Percentiles rank a stretch among this genome's conserved stretches.
phyloP scores from a whole-genome alignment of 352 stramenopile genomes.

The Pythium utonaiense region DNA sequence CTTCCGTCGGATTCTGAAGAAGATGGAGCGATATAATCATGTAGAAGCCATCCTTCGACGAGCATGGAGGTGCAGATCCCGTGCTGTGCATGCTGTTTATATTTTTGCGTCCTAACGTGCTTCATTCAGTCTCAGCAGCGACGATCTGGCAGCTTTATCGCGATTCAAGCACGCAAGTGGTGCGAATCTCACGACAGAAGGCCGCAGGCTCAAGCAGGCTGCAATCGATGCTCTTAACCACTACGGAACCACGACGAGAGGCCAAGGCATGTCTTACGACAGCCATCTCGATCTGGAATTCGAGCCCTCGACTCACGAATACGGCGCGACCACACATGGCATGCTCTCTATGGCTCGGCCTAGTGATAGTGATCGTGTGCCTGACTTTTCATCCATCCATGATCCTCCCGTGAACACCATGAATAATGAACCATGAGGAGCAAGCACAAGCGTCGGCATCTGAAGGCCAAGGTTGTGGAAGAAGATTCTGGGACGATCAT shows the following conservation, averaged over 20 bases:
- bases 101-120: background rate
- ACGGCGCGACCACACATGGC: background rate
- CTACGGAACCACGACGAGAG: constrained; percentile 5
- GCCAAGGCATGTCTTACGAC: background rate
- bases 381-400: background rate
- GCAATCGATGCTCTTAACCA: constrained; percentile 44
- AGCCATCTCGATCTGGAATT: background rate
- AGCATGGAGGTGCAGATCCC: constrained; percentile 44
- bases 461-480: background rate
- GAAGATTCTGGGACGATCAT: constrained; percentile 1
- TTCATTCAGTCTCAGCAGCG: constrained; percentile 30
- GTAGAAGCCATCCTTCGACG: constrained; percentile 56
- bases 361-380: background rate
- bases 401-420: background rate
- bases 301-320: background rate
- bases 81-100: background rate
- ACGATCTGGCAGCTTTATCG: constrained; percentile 45
- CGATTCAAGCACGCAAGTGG: constrained; percentile 63
- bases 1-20: constrained; percentile 66
- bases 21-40: constrained; percentile 60
- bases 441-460: background rate
- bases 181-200: constrained; percentile 57
- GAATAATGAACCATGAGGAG: background rate
- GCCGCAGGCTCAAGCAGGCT: constrained; percentile 53
- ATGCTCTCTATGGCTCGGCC: background rate